Conservation (phyloP, 2,329 filamentous ascomycete genomes). For the Dothideomycetes sp. region DNA sequence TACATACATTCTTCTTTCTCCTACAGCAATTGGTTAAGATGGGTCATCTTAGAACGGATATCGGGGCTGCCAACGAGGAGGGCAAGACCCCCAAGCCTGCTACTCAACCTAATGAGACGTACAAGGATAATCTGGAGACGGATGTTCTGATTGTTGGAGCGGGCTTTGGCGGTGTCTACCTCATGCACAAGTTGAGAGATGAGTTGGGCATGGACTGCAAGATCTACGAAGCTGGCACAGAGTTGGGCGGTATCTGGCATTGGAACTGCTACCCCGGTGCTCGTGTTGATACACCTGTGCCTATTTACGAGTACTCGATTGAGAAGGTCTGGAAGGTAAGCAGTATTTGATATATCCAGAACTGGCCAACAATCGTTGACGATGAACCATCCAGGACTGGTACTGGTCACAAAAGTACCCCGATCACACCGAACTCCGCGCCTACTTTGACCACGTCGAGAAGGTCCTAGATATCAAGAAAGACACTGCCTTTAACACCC, state of each 20-base stretch:
- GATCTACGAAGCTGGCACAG: slow-evolving; percentile 24
- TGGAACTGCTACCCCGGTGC: slow-evolving; percentile 32
- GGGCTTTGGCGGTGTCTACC: slow-evolving; percentile 19
- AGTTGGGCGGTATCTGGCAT: slow-evolving; percentile 27
- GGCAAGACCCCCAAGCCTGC: slow-evolving; percentile 2
- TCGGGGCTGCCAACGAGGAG: slow-evolving; percentile 11
- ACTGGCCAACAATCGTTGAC: not conserved
- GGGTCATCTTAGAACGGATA: slow-evolving; percentile 15
- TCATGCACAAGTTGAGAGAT: slow-evolving; percentile 20
- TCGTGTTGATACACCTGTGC: slow-evolving; percentile 35
- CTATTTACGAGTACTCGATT: slow-evolving; percentile 37
- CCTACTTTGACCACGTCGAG: slow-evolving; percentile 53
- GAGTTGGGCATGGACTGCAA: slow-evolving; percentile 22
- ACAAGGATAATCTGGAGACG: slow-evolving; percentile 18
- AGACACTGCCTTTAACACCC: slow-evolving; percentile 45
- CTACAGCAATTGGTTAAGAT: slow-evolving; percentile 9
- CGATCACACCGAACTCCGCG: slow-evolving; percentile 32
- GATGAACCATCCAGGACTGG: slow-evolving; percentile 34
- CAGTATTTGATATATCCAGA: no score
- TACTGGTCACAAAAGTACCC: slow-evolving; percentile 33
- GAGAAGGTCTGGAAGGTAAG: slow-evolving; percentile 32
- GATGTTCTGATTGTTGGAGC: slow-evolving; percentile 20
- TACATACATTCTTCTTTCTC: not conserved
- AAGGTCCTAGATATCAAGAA: slow-evolving; percentile 44
- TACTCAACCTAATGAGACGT: slow-evolving; percentile 8